Evolutionary conservation across 164 flowering plant genomes (phyloP).

Genomic region (Euptelea pleiosperma): DNA sequence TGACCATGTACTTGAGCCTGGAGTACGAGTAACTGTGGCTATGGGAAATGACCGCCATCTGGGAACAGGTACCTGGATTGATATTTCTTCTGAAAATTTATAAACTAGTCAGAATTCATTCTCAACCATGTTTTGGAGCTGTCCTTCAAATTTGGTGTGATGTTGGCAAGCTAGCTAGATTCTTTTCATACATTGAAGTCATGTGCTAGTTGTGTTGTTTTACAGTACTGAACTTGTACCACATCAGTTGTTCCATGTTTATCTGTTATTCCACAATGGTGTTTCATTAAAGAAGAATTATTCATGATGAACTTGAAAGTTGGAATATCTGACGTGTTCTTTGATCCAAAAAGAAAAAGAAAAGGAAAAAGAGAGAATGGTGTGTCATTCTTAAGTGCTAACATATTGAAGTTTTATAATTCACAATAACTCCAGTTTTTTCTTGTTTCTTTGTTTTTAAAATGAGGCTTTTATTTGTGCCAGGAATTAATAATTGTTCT

Average conservation of each 20-base stretch:
- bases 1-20: constrained; percentile 72
- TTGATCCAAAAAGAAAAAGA: too few relatives aligned
- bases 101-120: background rate
- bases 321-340: too few relatives aligned
- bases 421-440: too few relatives aligned
- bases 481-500: too few relatives aligned
- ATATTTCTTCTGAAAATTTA: background rate
- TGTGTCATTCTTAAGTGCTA: too few relatives aligned
- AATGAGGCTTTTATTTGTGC: too few relatives aligned
- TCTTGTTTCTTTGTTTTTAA: too few relatives aligned
- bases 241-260: background rate
- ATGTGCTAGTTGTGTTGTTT: background rate
- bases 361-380: too few relatives aligned
- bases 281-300: too few relatives aligned
- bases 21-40: constrained; percentile 78
- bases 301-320: too few relatives aligned
- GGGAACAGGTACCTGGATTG: constrained; percentile 45
- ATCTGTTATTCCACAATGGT: background rate
- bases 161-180: background rate
- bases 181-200: background rate
- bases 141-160: background rate
- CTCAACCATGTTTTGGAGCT: background rate
- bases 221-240: background rate
- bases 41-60: constrained; percentile 77
- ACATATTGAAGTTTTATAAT: too few relatives aligned